These are phyloP conservation scores for Grosmannia huntii DNA, from an alignment of 2,329 filamentous ascomycete genomes.

Conservation along the genomic window DNA sequence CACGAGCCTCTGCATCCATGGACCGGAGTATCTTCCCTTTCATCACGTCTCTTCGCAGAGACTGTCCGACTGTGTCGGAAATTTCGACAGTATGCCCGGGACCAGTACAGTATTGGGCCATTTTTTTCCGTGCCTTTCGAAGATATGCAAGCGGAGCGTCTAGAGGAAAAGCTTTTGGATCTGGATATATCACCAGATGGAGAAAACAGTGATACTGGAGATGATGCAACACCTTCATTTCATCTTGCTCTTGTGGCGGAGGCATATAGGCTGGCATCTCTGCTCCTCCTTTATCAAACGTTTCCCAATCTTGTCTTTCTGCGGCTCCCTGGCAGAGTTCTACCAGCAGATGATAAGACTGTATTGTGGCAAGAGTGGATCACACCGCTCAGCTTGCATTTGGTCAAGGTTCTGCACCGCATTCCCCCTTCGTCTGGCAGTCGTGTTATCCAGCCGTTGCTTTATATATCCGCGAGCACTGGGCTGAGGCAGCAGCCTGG, in stretches of 20 bases:
- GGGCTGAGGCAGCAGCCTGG: constrained; percentile 4
- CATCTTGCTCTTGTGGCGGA: constrained; percentile 23
- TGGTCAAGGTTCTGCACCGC: constrained; percentile 5
- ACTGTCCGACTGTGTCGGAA: constrained; percentile 21
- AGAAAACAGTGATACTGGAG: constrained; percentile 18
- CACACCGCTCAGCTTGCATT: constrained; percentile 6
- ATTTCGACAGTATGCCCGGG: constrained; percentile 15
- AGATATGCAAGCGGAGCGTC: constrained; percentile 19
- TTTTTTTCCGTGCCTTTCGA: constrained; percentile 15
- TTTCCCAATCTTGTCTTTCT: constrained; percentile 10
- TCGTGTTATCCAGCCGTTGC: constrained; percentile 11
- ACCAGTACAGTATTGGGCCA: constrained; percentile 10
- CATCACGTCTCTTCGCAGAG: constrained; percentile 19
- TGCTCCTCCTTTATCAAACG: constrained; percentile 26
- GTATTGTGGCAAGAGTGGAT: constrained; percentile 9
- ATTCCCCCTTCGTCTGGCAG: constrained; percentile 10
- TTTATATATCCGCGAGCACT: constrained; percentile 11
- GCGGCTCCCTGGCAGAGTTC: not conserved
- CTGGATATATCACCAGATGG: constrained; percentile 16
- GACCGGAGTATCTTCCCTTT: constrained; percentile 22
- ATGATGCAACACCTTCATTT: constrained; percentile 16
- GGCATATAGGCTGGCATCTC: constrained; percentile 22
- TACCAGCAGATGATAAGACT: not conserved
- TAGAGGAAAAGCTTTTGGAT: constrained; percentile 22
- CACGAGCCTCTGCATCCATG: constrained; percentile 20